These are phyloP conservation scores for Hypholoma sublateritium DNA, from an alignment of 768 basidiomycete species.

Conservation along the genomic window DNA sequence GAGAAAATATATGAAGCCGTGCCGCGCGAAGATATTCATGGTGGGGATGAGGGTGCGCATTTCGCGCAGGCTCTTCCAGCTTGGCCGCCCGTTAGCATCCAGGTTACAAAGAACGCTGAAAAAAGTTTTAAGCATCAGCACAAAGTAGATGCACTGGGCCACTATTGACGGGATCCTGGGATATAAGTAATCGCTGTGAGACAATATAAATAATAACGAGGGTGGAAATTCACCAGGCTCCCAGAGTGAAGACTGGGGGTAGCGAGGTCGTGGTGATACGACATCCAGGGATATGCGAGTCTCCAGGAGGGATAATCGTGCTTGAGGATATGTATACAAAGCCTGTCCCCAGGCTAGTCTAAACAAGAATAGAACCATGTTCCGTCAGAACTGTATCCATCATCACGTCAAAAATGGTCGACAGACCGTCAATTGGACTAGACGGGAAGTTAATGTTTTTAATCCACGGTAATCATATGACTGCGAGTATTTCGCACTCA, in stretches of 20 bases:
- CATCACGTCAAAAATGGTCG: not conserved
- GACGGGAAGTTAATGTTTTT: not conserved
- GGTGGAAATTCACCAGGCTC: constrained; percentile 13
- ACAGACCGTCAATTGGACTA: constrained; percentile 19
- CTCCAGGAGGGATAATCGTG: not conserved
- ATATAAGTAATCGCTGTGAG: too few relatives aligned
- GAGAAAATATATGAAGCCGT: constrained; percentile 20
- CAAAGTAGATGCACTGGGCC: constrained; percentile 14
- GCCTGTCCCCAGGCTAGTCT: constrained; percentile 20
- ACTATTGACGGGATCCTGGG: constrained; percentile 19
- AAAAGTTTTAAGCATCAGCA: constrained; percentile 18
- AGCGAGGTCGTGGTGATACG: constrained; percentile 4
- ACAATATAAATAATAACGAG: not conserved
- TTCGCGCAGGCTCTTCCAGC: constrained; percentile 9
- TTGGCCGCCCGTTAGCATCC: constrained; percentile 1
- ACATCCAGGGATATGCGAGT: constrained; percentile 12
- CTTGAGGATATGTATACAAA: constrained; percentile 8
- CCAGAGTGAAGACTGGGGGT: constrained; percentile 15
- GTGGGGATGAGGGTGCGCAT: constrained; percentile 20
- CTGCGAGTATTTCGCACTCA: not conserved
- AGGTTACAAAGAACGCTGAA: constrained; percentile 15
- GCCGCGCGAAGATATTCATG: constrained; percentile 18
- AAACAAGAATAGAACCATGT: not conserved
- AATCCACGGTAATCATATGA: not conserved
- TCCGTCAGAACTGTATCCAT: not conserved